phyloP scores from a whole-genome alignment of 129 eudicot genomes.

The Glebionis coronaria region DNA sequence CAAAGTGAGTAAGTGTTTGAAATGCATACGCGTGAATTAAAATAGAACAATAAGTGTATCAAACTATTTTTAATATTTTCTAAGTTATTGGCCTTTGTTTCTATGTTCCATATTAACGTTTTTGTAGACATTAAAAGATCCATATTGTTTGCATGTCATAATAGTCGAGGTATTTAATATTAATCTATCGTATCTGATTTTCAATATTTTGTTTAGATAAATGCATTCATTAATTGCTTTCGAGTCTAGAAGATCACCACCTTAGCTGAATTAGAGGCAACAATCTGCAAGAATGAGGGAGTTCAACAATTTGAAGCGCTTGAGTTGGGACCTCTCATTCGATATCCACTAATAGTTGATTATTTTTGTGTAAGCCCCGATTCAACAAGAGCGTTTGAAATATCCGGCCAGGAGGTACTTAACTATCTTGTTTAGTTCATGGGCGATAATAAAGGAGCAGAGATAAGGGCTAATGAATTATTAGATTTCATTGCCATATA shows the following conservation, averaged over 20 bases:
- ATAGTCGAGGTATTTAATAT: constrained; percentile 8
- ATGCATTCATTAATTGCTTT: constrained; percentile 74
- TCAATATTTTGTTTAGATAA: constrained; percentile 40
- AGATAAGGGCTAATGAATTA: constrained; percentile 41
- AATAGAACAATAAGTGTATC: too few relatives aligned
- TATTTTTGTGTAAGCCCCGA: constrained; percentile 59
- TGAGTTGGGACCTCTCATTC: constrained; percentile 68
- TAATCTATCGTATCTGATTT: neutral
- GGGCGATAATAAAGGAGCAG: constrained; percentile 26
- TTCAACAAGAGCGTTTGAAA: constrained; percentile 41
- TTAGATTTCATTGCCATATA: constrained; percentile 58
- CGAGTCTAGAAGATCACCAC: constrained; percentile 68
- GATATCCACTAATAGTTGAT: constrained; percentile 65
- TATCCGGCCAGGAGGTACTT: constrained; percentile 51
- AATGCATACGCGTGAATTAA: too few relatives aligned
- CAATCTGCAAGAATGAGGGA: constrained; percentile 74
- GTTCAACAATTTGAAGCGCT: constrained; percentile 63
- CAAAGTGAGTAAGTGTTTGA: too few relatives aligned
- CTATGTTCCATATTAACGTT: too few relatives aligned
- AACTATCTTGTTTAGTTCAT: constrained; percentile 43
- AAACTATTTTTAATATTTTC: too few relatives aligned
- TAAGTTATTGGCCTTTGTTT: too few relatives aligned
- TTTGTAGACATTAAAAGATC: too few relatives aligned
- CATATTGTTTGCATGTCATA: neutral
- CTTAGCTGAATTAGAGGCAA: constrained; percentile 59